A percentile compares a stretch with the other conserved stretches of the same genome.
Conservation (phyloP, 225 moss, liverwort and hornwort species). For the Physcomitrellopsis africana region DNA sequence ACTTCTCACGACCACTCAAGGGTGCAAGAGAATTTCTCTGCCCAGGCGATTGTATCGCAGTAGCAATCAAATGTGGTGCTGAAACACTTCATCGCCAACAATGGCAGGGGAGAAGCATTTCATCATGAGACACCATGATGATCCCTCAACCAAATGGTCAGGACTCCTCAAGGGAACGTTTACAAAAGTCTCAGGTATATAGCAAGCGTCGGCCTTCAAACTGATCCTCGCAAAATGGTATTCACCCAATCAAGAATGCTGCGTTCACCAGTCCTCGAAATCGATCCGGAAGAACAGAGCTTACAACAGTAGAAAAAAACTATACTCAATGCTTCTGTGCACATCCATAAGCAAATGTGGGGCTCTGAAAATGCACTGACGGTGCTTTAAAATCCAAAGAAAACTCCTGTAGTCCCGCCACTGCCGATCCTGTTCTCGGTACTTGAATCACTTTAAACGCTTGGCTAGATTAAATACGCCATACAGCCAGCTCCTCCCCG, state of each 20-base stretch:
- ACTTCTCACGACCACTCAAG: not conserved
- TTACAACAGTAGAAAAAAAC: not conserved
- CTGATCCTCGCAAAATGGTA: not conserved
- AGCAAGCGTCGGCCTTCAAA: too few species aligned
- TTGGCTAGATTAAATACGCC: too few species aligned
- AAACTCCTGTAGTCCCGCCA: not conserved
- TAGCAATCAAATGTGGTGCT: not conserved
- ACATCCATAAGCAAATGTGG: not conserved
- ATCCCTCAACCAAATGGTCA: constrained; percentile 2
- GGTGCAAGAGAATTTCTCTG: not conserved
- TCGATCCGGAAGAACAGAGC: not conserved
- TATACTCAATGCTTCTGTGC: not conserved
- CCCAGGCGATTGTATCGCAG: not conserved
- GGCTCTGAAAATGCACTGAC: not conserved
- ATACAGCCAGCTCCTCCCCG: too few species aligned
- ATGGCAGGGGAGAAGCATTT: not conserved
- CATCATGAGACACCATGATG: not conserved
- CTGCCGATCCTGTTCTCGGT: not conserved
- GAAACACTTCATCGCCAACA: not conserved
- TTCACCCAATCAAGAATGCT: not conserved
- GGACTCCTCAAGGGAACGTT: too few species aligned
- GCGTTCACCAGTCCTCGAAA: not conserved
- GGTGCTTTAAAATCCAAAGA: not conserved
- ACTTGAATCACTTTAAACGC: not conserved
- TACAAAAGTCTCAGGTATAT: too few species aligned